Percentiles rank a stretch among this genome's conserved stretches.
Evolutionary conservation across 257 asterid species (phyloP).

Genomic region (Gardenia jasminoides): DNA sequence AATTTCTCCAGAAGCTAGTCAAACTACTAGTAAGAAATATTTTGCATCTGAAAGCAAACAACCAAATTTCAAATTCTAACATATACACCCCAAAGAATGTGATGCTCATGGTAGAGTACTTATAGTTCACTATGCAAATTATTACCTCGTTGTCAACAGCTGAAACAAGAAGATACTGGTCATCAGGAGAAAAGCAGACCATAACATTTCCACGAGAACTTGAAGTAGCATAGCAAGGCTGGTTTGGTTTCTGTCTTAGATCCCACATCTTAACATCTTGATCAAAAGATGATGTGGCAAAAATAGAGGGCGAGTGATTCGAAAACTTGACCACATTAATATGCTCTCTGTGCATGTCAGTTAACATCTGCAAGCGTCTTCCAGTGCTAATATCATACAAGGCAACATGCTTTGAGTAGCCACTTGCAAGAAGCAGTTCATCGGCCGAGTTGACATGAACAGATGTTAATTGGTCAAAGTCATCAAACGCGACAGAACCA

Average conservation of each 20-base stretch:
- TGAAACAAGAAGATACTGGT: conserved; percentile 87
- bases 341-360: conserved; percentile 82
- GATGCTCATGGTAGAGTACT: not conserved
- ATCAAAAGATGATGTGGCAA: conserved; percentile 91
- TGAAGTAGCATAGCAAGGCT: conserved; percentile 77
- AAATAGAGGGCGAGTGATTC: conserved; percentile 85
- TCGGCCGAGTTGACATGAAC: conserved; percentile 90
- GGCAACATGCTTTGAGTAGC: conserved; percentile 83
- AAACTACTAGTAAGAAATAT: not conserved
- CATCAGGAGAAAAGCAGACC: conserved; percentile 98
- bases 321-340: conserved; percentile 90
- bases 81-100: not conserved
- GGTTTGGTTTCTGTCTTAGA: conserved; percentile 68
- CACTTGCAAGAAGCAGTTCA: conserved; percentile 91
- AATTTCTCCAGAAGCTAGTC: not conserved
- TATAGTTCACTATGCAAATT: not conserved
- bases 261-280: conserved; percentile 95
- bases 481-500: conserved; percentile 64
- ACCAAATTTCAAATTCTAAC: not conserved
- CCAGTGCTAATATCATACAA: conserved; percentile 76
- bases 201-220: conserved; percentile 89
- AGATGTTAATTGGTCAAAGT: conserved; percentile 87
- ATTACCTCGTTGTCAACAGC: conserved; percentile 95
- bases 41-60: not conserved
- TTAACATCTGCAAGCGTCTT: conserved; percentile 68